Conservation (phyloP, 345 rosid species). For the Noccaea bulbosa region DNA sequence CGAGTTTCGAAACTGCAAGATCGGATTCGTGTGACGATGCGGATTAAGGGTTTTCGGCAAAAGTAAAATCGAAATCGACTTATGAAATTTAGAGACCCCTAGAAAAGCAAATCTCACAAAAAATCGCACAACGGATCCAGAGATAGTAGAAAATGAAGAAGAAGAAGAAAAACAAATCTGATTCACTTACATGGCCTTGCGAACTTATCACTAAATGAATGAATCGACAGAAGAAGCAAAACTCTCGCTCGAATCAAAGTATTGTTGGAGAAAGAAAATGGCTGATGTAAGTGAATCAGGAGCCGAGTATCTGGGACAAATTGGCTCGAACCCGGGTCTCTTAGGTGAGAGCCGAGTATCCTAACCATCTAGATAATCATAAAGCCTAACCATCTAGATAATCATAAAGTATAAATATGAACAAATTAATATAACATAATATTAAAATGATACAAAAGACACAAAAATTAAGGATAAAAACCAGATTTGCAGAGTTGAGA, state of each 20-base stretch:
- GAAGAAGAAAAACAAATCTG: background rate
- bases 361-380: conserved; percentile 66
- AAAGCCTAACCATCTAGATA: too few relatives aligned
- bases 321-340: conserved; percentile 45
- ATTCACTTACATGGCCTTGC: conserved; percentile 87
- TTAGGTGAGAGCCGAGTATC: conserved; percentile 78
- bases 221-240: conserved; percentile 15
- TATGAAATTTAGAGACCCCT: conserved; percentile 23
- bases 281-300: too few relatives aligned
- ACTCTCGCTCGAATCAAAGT: conserved; percentile 17
- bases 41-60: too few relatives aligned
- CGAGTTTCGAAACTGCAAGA: too few relatives aligned
- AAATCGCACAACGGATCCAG: background rate
- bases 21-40: too few relatives aligned
- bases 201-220: conserved; percentile 33
- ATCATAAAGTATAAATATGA: too few relatives aligned
- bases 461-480: too few relatives aligned
- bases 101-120: conserved; percentile 10
- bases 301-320: too few relatives aligned
- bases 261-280: background rate
- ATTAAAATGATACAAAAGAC: too few relatives aligned
- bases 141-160: background rate
- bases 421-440: too few relatives aligned
- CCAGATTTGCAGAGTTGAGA: too few relatives aligned
- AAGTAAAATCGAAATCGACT: too few relatives aligned